phyloP scores from a whole-genome alignment of 306 rosid species.

The Medicago arabica region DNA sequence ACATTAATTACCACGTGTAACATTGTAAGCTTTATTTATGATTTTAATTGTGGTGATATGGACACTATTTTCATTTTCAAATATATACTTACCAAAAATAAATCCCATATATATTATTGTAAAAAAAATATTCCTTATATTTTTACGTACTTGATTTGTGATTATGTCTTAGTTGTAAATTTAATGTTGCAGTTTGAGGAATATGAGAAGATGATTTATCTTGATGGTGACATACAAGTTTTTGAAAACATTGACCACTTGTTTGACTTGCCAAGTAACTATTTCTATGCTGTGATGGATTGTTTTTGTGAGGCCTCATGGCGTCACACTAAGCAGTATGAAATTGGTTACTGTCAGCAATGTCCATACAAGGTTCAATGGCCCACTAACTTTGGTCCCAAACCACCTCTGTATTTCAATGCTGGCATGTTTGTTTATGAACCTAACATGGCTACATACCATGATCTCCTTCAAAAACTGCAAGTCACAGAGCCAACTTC shows the following conservation, averaged over 20 bases:
- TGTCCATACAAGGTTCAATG: constrained; percentile 71
- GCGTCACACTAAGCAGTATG: constrained; percentile 60
- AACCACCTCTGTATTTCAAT: constrained; percentile 84
- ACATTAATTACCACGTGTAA: no score
- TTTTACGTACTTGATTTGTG: neutral
- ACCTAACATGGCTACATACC: constrained; percentile 61
- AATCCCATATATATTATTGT: no score
- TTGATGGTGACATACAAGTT: constrained; percentile 85
- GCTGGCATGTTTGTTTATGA: constrained; percentile 88
- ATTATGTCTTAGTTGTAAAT: neutral
- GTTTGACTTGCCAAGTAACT: constrained; percentile 58
- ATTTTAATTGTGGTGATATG: no score
- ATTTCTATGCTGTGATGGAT: constrained; percentile 80
- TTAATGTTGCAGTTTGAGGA: constrained; percentile 69
- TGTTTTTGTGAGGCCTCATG: constrained; percentile 81
- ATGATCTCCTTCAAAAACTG: constrained; percentile 60
- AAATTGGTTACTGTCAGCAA: constrained; percentile 82
- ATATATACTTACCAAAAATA: neutral
- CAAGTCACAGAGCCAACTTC: constrained; percentile 57
- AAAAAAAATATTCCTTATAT: no score
- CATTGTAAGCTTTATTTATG: no score
- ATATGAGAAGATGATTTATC: constrained; percentile 76
- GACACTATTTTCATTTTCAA: no score
- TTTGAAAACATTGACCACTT: constrained; percentile 73
- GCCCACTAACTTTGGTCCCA: constrained; percentile 62